These are phyloP conservation scores for Astrocystis sublimbata DNA, from an alignment of 495 filamentous ascomycete genomes.

Conservation along the genomic window DNA sequence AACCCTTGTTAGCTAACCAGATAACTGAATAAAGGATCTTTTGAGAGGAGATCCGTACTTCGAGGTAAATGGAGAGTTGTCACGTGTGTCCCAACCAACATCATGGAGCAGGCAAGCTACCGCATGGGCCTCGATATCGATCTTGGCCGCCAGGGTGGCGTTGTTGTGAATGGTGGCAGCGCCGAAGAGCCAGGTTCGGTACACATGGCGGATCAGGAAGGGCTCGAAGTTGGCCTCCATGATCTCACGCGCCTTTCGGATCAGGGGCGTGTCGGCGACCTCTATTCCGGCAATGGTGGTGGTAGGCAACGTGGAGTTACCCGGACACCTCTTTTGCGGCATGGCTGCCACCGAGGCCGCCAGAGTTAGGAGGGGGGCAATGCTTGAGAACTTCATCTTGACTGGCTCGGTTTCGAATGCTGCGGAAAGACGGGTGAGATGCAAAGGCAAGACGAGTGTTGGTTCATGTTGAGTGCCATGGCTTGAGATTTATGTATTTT, in stretches of 20 bases:
- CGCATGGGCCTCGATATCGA: conserved; percentile 47
- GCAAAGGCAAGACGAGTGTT: background rate
- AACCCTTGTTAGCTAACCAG: background rate
- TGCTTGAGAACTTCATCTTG: conserved; percentile 16
- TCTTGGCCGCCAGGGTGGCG: conserved; percentile 21
- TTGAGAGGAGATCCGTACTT: background rate
- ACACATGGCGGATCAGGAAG: conserved; percentile 12
- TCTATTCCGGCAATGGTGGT: conserved; percentile 23
- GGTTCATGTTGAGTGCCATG: background rate
- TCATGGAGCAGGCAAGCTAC: conserved; percentile 54
- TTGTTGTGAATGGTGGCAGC: conserved; percentile 37
- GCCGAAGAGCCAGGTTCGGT: conserved; percentile 47
- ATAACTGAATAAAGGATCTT: background rate
- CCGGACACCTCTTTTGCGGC: conserved; percentile 1
- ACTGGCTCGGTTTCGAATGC: background rate
- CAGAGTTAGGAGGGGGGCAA: conserved; percentile 1
- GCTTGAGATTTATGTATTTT: conserved; percentile 3
- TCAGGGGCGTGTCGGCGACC: conserved; percentile 25
- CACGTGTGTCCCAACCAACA: conserved; percentile 45
- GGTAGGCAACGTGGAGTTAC: conserved; percentile 5
- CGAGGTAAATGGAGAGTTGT: conserved; percentile 24
- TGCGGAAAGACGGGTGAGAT: background rate
- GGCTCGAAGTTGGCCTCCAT: conserved; percentile 15
- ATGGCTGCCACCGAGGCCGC: conserved; percentile 1
- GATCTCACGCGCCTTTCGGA: conserved; percentile 3